Evolutionary conservation across 2,329 filamentous ascomycete genomes (phyloP).

Genomic region (Chlorencoelia australis): DNA sequence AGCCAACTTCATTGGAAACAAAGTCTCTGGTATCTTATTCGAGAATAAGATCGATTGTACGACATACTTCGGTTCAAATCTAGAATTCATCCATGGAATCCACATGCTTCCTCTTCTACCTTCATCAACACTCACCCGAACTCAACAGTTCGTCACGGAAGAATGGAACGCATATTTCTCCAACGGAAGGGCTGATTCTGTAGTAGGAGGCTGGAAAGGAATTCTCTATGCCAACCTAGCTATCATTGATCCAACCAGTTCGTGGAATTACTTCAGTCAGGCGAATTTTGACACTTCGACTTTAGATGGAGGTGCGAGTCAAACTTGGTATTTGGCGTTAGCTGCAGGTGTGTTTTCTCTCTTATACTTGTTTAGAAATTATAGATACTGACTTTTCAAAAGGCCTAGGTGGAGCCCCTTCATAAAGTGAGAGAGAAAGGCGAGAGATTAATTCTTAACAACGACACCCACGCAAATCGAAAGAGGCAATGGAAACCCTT

Average conservation of each 20-base stretch:
- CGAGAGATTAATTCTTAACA: too few relatives aligned
- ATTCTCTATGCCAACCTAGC: constrained; percentile 77
- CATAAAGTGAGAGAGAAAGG: too few relatives aligned
- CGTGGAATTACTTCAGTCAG: constrained; percentile 67
- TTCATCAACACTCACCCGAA: constrained; percentile 56
- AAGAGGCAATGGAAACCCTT: too few relatives aligned
- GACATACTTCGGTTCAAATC: constrained; percentile 72
- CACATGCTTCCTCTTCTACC: constrained; percentile 23
- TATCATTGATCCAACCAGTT: constrained; percentile 57
- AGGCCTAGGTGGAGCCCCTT: too few relatives aligned
- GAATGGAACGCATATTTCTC: constrained; percentile 79
- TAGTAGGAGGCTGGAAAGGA: constrained; percentile 74
- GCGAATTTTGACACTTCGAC: constrained; percentile 54
- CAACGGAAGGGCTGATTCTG: constrained; percentile 50
- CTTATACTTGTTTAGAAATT: too few relatives aligned
- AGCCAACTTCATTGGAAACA: constrained; percentile 69
- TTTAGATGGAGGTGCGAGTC: constrained; percentile 73
- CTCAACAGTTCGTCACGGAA: constrained; percentile 59
- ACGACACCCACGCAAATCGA: too few relatives aligned
- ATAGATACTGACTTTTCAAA: too few relatives aligned
- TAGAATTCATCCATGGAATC: constrained; percentile 57
- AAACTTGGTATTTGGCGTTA: constrained; percentile 78
- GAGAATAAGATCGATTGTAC: constrained; percentile 94
- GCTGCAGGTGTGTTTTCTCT: constrained; percentile 46
- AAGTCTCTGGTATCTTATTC: constrained; percentile 62